phyloP scores from a whole-genome alignment of 2,329 filamentous ascomycete genomes.

The Dothideomycetes sp. region DNA sequence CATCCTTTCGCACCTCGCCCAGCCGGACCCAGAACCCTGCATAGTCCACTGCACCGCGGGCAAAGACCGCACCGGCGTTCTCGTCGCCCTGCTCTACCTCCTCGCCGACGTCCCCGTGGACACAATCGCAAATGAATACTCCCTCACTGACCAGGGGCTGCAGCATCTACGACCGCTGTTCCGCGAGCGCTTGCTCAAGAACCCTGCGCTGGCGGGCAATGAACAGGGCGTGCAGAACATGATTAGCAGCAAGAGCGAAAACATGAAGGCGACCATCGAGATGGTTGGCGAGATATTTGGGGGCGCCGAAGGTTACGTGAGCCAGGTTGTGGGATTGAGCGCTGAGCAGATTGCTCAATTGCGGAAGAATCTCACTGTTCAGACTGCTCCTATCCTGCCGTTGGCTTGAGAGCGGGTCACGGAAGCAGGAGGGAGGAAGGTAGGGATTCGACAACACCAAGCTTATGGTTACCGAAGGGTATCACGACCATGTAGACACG shows the following conservation, averaged over 20 bases:
- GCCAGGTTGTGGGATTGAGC: conserved; percentile 45
- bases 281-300: conserved; percentile 51
- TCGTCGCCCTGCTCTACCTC: conserved; percentile 54
- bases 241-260: conserved; percentile 34
- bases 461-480: no score
- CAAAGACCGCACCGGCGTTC: conserved; percentile 65
- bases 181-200: conserved; percentile 40
- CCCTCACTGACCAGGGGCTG: conserved; percentile 53
- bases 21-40: conserved; percentile 29
- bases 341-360: conserved; percentile 44
- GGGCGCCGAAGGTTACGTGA: conserved; percentile 53
- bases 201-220: conserved; percentile 40
- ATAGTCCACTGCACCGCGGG: conserved; percentile 66
- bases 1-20: conserved; percentile 50
- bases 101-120: conserved; percentile 51
- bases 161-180: conserved; percentile 32
- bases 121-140: conserved; percentile 56
- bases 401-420: no score
- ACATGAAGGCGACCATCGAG: conserved; percentile 39
- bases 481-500: no score
- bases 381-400: not conserved
- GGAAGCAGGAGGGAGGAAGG: no score
- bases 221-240: conserved; percentile 31
- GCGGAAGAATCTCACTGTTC: conserved; percentile 33
- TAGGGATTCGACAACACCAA: no score